Base-by-base conservation (phyloP, 2,329 filamentous ascomycete species). In the Coniochaeta ligniaria region DNA sequence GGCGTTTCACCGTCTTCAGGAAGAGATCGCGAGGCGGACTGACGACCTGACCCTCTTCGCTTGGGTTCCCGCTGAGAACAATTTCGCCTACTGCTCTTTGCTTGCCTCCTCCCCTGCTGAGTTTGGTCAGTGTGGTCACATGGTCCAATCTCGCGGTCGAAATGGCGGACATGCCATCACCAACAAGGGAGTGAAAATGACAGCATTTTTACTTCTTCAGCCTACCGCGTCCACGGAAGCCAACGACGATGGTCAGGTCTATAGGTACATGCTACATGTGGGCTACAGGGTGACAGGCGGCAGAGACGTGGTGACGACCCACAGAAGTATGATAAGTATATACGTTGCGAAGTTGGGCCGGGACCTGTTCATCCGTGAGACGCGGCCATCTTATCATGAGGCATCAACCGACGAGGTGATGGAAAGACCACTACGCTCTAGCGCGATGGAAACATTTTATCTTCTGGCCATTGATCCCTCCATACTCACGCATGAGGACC, bases 1-100 rank as follows among this genome's bases (percentile, higher is more conserved):
- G 0, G 71, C 75, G 0, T 73, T 76, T n/a, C 17, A 54, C 0
- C 65, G 74, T 9, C 63, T 77, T 0, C 72, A 74, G 24, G 64
- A 70, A 20, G 71, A 75, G 36, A 75, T 77, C n/a, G 69, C 75
- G 36, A 68, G 61, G 6, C 54, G 35, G 8, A 54, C 58, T 0
- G 28, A 50, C n/a, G 61, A 63, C 57, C 57, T 59, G 14, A 60
- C 43, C 2, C 43, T 47, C 20, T 47, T 47, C 43, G 20, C 43
- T 6, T 47, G 43, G 43, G 16, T 26, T 16, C 43, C 43, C 11
- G 6, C 20, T 16, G 45, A 50, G 45, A 14, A 20, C 22, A n/a
- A 11, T 17, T 24, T 6, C 3, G 14, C 2, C n/a, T 31, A 52
- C 14, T 28, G 22, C 47, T 52, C 47, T 28, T 5, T 52, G 7